A percentile compares a stretch with the other conserved stretches of the same genome.
These are phyloP conservation scores for Waltergamsia citrina DNA, from an alignment of 2,329 filamentous ascomycete species.

Conservation along the genomic window DNA sequence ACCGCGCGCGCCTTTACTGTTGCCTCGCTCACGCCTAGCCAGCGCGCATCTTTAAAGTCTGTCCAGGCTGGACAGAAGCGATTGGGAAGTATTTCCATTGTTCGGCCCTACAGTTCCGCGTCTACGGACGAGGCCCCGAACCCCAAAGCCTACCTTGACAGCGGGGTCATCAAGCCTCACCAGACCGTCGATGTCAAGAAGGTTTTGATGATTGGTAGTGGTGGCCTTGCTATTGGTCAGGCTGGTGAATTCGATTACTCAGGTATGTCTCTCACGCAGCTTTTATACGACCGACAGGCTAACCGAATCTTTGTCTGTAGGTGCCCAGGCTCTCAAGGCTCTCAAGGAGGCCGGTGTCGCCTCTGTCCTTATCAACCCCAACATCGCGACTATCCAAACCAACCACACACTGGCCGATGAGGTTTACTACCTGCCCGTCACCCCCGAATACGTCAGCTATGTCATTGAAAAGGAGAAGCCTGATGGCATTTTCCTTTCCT, in stretches of 20 bases:
- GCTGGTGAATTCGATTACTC: conserved; percentile 99
- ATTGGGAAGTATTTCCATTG: conserved; percentile 35
- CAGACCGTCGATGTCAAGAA: conserved; percentile 88
- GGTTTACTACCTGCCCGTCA: conserved; percentile 96
- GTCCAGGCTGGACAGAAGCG: conserved; percentile 23
- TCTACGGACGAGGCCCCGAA: conserved; percentile 52
- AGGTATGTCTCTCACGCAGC: conserved; percentile 47
- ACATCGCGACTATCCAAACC: conserved; percentile 97
- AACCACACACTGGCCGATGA: conserved; percentile 94
- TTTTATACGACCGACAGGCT: conserved; percentile 7
- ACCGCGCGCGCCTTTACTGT: conserved; percentile 33
- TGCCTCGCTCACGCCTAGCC: conserved; percentile 10
- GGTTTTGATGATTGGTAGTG: conserved; percentile 90
- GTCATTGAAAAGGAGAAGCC: conserved; percentile 94
- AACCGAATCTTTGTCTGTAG: conserved; percentile 37
- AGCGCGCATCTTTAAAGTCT: conserved; percentile 11
- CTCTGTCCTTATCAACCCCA: conserved; percentile 93
- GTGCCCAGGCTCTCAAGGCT: conserved; percentile 92
- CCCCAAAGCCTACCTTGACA: conserved; percentile 80
- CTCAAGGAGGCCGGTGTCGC: conserved; percentile 89
- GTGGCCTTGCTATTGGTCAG: conserved; percentile 92
- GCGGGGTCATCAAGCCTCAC: conserved; percentile 72
- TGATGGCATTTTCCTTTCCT: conserved; percentile 94
- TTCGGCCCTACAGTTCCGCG: conserved; percentile 28
- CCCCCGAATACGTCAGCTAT: conserved; percentile 93